Evolutionary conservation across 495 filamentous ascomycete genomes (phyloP).

Genomic region (Penicillium salamii): DNA sequence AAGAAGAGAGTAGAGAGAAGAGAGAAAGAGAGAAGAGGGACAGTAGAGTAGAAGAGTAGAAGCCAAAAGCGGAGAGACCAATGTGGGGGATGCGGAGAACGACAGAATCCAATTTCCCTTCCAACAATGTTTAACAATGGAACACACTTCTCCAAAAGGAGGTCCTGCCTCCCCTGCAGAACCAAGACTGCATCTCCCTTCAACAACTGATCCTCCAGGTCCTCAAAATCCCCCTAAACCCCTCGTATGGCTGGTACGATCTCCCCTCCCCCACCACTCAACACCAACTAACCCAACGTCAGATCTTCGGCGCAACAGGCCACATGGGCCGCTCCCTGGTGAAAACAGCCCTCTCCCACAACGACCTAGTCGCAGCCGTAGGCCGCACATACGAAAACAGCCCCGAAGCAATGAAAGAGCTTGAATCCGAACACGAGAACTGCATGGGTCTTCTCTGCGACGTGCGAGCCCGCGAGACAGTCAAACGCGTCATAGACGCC

Average conservation of each 20-base stretch:
- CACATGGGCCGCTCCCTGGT: slow-evolving; percentile 93
- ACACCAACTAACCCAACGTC: not conserved
- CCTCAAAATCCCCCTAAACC: slow-evolving; percentile 68
- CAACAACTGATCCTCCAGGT: slow-evolving; percentile 77
- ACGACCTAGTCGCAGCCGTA: slow-evolving; percentile 85
- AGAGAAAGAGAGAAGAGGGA: no score
- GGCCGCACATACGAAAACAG: slow-evolving; percentile 81
- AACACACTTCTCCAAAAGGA: slow-evolving; percentile 32
- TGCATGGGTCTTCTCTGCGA: slow-evolving; percentile 85
- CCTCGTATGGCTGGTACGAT: slow-evolving; percentile 75
- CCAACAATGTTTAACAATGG: slow-evolving; percentile 31
- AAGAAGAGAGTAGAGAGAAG: no score
- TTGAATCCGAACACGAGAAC: slow-evolving; percentile 52
- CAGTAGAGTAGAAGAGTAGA: no score
- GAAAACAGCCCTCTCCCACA: slow-evolving; percentile 72
- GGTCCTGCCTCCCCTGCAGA: slow-evolving; percentile 31
- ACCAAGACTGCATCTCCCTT: slow-evolving; percentile 58
- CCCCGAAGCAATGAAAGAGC: slow-evolving; percentile 61
- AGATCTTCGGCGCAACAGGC: slow-evolving; percentile 93
- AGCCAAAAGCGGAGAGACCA: no score
- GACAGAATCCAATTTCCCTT: not conserved
- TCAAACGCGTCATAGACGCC: slow-evolving; percentile 64
- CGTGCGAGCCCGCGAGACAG: slow-evolving; percentile 76
- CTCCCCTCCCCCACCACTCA: slow-evolving; percentile 11
- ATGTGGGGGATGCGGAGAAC: slow-evolving; percentile 6